A percentile compares a stretch with the other conserved stretches of the same genome.
These are phyloP conservation scores for Andalucia godoyi DNA, from an alignment of 78 protist genomes.

Conservation along the genomic window DNA sequence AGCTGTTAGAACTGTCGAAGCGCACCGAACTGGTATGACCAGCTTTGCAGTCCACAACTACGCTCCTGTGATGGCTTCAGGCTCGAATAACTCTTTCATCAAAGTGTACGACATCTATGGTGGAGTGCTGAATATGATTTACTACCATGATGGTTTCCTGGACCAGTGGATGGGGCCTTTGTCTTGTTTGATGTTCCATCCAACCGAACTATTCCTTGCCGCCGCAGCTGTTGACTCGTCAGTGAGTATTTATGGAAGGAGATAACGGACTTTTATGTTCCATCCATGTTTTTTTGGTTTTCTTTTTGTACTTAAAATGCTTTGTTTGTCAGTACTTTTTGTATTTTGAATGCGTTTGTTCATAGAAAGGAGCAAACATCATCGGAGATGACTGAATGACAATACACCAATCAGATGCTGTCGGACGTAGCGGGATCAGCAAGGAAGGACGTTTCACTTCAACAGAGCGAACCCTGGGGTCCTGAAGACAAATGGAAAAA, in stretches of 20 bases:
- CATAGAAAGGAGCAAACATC: too few species aligned
- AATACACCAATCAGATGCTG: too few species aligned
- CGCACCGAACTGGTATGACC: not conserved
- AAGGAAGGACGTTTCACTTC: too few species aligned
- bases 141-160: slow-evolving; percentile 78
- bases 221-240: slow-evolving; percentile 69
- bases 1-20: not conserved
- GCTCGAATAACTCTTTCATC: slow-evolving; percentile 23
- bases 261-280: too few species aligned
- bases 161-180: slow-evolving; percentile 83
- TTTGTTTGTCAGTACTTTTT: too few species aligned
- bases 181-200: slow-evolving; percentile 73
- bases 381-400: too few species aligned
- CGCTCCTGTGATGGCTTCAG: slow-evolving; percentile 40
- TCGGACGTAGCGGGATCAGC: too few species aligned
- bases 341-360: too few species aligned
- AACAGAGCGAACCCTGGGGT: too few species aligned
- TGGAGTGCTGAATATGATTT: slow-evolving; percentile 29
- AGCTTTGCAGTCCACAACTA: slow-evolving; percentile 31
- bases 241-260: slow-evolving; percentile 36
- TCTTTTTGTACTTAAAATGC: too few species aligned
- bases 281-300: too few species aligned
- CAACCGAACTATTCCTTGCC: slow-evolving; percentile 50
- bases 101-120: slow-evolving; percentile 46
- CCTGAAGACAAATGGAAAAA: too few species aligned